Conservation (phyloP, 2,329 filamentous ascomycete genomes). For the Cladosporium sphaerospermum region DNA sequence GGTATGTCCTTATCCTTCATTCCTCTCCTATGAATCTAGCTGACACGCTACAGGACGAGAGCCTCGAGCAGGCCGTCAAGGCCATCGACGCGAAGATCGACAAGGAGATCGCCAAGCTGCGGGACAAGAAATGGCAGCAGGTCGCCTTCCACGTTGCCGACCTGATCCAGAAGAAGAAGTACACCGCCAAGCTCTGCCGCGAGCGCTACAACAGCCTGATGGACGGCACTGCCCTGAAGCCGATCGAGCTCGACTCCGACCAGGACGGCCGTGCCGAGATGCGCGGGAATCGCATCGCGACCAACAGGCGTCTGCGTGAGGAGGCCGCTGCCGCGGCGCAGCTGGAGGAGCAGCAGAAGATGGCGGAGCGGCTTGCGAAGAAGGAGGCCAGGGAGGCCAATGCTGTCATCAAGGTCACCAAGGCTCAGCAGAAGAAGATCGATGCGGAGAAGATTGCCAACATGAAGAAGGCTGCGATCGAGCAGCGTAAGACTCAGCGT, state of each 20-base stretch:
- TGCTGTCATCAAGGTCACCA: slow-evolving; percentile 1
- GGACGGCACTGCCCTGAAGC: slow-evolving; percentile 39
- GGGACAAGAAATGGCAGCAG: slow-evolving; percentile 38
- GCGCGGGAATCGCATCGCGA: slow-evolving; percentile 23
- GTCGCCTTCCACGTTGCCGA: slow-evolving; percentile 35
- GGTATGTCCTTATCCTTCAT: slow-evolving; percentile 27
- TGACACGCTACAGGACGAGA: slow-evolving; percentile 35
- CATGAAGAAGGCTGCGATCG: slow-evolving; percentile 1
- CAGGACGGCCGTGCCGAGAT: slow-evolving; percentile 33
- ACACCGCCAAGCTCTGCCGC: slow-evolving; percentile 38
- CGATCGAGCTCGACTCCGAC: slow-evolving; percentile 39
- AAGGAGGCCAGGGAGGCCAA: slow-evolving; percentile 13
- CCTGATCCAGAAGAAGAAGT: slow-evolving; percentile 22
- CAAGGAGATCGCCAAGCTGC: slow-evolving; percentile 34
- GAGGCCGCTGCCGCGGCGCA: slow-evolving; percentile 15
- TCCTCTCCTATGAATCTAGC: background rate
- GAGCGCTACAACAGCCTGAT: slow-evolving; percentile 37
- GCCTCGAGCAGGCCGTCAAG: slow-evolving; percentile 36
- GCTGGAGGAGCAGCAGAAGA: slow-evolving; percentile 17
- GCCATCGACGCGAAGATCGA: slow-evolving; percentile 39
- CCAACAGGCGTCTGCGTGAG: slow-evolving; percentile 22
- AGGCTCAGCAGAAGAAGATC: slow-evolving; percentile 7
- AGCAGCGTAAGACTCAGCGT: background rate
- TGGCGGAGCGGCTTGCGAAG: slow-evolving; percentile 15
- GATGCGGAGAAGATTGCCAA: slow-evolving; percentile 8